Evolutionary conservation across 208 protist species (phyloP), one percentile per base, ranked within the genome.

Genomic region (Sergeia podlipaevii): DNA sequence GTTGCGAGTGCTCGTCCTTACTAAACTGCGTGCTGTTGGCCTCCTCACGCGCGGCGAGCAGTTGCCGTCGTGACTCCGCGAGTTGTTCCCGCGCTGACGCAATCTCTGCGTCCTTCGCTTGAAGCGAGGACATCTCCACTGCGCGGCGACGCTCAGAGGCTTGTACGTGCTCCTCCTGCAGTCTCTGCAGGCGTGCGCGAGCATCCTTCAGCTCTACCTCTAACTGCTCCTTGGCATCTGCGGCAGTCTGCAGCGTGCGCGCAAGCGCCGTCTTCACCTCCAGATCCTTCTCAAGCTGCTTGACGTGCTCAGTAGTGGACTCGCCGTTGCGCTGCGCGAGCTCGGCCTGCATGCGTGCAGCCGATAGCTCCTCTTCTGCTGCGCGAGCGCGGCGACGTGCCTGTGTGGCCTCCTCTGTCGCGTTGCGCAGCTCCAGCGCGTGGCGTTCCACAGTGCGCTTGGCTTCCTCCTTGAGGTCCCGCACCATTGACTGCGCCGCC

Each of bases 71-170:
- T 32, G 60, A 44, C 60, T 85, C 72, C 13, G 66, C 56, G 30
- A 78, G 32, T 3, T 89, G 76, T 1, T 56, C 50, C 3, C 70
- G 64, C 18, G 67, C 28, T 50, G 76, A 50, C 41, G 80, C 70
- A 36, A 84, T 33, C 43, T 93, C 78, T 1, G 27, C 34, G 18
- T 85, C 78, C 58, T 85, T 89, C 2, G 67, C 47, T 3, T 63
- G 61, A 8, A 78, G 10, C 4, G 64, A 55, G 13, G 67, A 29
- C 43, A 68, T 55, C 32, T 80, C 59, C 32, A 74, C 62, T 39
- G 49, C 33, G 8, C 65, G 67, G 8, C 49, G 44, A 47, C 57
- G 53, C 60, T 86, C 80, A 26, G 65, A 44, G 43, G 88, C 77
- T n/a, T 68, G 65, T 26, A 71, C 62, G 37, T 65, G 47, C 32